Conservation (phyloP, 371 early-diverging fungal genomes). For the Rhizomucor pusillus region DNA sequence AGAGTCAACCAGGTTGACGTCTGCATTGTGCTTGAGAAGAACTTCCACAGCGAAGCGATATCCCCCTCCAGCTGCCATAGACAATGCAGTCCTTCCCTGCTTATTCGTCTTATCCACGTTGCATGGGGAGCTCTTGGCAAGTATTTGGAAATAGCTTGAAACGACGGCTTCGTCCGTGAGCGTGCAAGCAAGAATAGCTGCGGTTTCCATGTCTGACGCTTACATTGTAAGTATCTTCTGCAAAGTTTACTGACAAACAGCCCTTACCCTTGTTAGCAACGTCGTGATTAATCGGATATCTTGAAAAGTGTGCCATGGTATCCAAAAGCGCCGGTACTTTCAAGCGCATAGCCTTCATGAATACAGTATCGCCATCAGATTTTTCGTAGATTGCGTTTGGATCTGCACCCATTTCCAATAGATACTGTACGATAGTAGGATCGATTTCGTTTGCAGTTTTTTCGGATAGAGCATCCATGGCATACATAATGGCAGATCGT, state of each 20-base stretch:
- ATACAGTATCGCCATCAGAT: conserved; percentile 24
- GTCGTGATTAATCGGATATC: conserved; percentile 16
- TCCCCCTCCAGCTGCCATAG: conserved; percentile 27
- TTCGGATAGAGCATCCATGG: conserved; percentile 14
- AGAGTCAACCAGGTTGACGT: conserved; percentile 12
- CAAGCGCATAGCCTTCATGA: conserved; percentile 25
- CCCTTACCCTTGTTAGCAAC: too few relatives aligned
- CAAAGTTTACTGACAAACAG: too few relatives aligned
- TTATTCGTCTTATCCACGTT: conserved; percentile 23
- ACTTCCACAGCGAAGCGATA: conserved; percentile 18
- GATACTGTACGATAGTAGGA: conserved; percentile 3
- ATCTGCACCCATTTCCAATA: conserved; percentile 23
- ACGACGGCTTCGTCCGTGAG: conserved; percentile 8
- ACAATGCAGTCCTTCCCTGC: conserved; percentile 22
- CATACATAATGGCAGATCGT: conserved; percentile 30
- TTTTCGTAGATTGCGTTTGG: conserved; percentile 18
- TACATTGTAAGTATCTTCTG: neutral
- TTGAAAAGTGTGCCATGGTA: conserved; percentile 7
- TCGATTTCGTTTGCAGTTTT: neutral
- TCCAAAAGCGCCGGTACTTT: conserved; percentile 11
- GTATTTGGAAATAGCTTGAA: conserved; percentile 2
- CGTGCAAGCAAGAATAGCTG: conserved; percentile 23
- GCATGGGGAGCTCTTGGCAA: neutral
- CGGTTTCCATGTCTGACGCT: conserved; percentile 14
- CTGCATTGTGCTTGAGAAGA: conserved; percentile 29